Conservation (phyloP, 805 yeast species). For the Saccharomyces mikatae region DNA sequence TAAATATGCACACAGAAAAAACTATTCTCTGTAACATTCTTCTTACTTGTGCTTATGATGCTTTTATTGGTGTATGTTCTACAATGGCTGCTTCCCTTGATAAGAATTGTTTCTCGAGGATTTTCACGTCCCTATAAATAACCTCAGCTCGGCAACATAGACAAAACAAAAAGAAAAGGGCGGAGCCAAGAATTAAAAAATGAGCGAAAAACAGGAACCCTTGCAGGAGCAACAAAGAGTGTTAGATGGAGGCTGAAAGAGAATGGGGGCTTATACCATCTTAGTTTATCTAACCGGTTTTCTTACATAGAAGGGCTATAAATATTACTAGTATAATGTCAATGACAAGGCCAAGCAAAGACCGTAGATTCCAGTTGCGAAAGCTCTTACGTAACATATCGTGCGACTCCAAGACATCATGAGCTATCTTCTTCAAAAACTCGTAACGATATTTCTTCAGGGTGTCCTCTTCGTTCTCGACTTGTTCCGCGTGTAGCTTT, state of each 20-base stretch:
- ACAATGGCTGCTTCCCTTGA: neutral
- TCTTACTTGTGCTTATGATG: neutral
- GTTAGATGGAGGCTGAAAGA: neutral
- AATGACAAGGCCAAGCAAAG: constrained; percentile 1
- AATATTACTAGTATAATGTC: constrained; percentile 1
- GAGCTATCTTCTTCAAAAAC: constrained; percentile 8
- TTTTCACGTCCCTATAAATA: neutral
- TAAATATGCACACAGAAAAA: neutral
- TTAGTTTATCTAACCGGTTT: neutral
- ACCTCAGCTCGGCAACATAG: constrained; percentile 5
- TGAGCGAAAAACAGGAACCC: neutral
- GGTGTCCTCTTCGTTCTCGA: neutral
- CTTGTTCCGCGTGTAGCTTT: neutral
- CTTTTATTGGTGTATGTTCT: neutral
- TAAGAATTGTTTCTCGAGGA: neutral
- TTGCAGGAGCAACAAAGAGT: neutral
- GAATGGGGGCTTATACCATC: neutral
- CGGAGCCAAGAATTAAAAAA: neutral
- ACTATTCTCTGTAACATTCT: neutral
- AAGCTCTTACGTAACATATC: constrained; percentile 8
- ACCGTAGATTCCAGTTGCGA: constrained; percentile 12
- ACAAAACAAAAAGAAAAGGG: neutral
- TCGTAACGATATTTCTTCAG: constrained; percentile 1
- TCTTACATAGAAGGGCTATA: constrained; percentile 1
- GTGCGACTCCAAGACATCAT: constrained; percentile 14